phyloP scores from a whole-genome alignment of 176 grass and related monocot genomes.

The Olyra latifolia region DNA sequence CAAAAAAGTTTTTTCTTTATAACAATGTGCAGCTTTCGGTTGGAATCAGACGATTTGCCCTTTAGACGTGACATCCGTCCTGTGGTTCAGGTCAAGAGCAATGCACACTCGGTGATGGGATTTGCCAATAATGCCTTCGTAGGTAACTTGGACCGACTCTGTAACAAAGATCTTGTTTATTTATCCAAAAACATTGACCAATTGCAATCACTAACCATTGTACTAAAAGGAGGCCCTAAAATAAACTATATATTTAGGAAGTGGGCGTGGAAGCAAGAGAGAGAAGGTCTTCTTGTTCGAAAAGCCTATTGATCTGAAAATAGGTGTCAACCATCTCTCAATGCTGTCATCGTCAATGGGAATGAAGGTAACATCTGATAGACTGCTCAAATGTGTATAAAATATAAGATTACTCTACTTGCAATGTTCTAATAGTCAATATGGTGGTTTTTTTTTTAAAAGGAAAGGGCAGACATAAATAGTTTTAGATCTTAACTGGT shows the following conservation, averaged over 20 bases:
- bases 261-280: conserved; percentile 65
- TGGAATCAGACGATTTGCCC: conserved; percentile 77
- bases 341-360: conserved; percentile 52
- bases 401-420: neutral
- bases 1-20: conserved; percentile 16
- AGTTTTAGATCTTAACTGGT: conserved; percentile 14
- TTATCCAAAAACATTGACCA: neutral
- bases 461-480: neutral
- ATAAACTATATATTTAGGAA: conserved; percentile 38
- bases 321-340: conserved; percentile 66
- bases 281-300: conserved; percentile 74
- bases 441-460: neutral
- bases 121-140: conserved; percentile 62
- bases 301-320: conserved; percentile 52
- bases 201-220: conserved; percentile 3
- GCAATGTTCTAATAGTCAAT: neutral
- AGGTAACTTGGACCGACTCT: conserved; percentile 51
- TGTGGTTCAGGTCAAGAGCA: conserved; percentile 66
- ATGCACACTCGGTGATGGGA: conserved; percentile 59
- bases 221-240: conserved; percentile 32
- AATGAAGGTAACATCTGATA: conserved; percentile 40
- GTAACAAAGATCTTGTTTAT: conserved; percentile 23
- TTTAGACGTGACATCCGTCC: conserved; percentile 78
- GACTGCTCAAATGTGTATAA: neutral
- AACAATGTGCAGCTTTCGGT: conserved; percentile 53